A percentile compares a stretch with the other conserved stretches of the same genome.
Conservation (phyloP, 768 basidiomycete genomes). For the Termitomyces sp. region DNA sequence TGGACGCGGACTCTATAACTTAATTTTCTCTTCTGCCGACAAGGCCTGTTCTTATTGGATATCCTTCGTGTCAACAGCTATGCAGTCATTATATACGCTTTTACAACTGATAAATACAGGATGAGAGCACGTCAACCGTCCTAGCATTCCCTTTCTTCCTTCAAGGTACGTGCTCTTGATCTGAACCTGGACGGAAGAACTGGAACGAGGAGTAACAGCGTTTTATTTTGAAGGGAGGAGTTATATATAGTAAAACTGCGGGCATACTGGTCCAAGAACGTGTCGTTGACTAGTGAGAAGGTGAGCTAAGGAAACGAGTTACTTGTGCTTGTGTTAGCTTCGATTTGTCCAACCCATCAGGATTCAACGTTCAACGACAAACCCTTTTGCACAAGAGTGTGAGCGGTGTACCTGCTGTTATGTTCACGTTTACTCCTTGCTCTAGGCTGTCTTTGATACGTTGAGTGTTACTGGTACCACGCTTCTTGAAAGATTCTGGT, state of each 20-base stretch:
- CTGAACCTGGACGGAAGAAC: too few species aligned
- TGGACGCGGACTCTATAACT: neutral
- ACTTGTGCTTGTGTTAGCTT: too few species aligned
- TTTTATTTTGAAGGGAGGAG: neutral
- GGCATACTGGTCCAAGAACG: neutral
- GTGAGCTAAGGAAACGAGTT: too few species aligned
- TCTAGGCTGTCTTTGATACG: neutral
- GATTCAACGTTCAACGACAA: too few species aligned
- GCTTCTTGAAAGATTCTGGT: neutral
- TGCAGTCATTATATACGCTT: neutral
- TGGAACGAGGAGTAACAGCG: neutral
- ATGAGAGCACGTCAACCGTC: neutral
- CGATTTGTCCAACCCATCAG: too few species aligned
- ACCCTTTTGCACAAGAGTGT: too few species aligned
- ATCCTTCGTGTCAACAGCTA: neutral
- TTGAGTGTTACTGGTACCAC: neutral
- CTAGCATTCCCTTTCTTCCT: too few species aligned
- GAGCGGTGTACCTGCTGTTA: too few species aligned
- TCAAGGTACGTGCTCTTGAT: too few species aligned
- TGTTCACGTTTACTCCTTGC: neutral
- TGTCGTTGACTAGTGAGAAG: too few species aligned
- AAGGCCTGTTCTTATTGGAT: neutral
- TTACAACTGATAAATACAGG: neutral
- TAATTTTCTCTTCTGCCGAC: neutral
- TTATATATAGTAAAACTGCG: neutral